Evolutionary conservation across 345 rosid genomes (phyloP).

Genomic region (Salix dunnii): DNA sequence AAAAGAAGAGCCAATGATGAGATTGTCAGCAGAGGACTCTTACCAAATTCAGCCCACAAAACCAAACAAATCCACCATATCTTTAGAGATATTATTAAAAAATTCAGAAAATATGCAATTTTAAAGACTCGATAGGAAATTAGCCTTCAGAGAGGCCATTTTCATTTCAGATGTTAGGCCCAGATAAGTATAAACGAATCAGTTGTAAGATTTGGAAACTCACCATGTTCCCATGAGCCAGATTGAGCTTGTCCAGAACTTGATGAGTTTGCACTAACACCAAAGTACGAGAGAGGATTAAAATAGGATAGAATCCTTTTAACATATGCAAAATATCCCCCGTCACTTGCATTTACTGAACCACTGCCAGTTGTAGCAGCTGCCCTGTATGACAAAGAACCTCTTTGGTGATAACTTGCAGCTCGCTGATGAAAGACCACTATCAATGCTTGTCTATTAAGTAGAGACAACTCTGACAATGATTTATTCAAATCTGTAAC

Average conservation of each 20-base stretch:
- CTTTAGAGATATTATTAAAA: not conserved
- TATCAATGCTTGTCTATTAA: constrained; percentile 77
- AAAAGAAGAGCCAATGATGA: not conserved
- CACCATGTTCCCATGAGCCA: constrained; percentile 45
- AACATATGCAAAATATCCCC: constrained; percentile 59
- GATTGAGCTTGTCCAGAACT: constrained; percentile 41
- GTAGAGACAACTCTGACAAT: constrained; percentile 64
- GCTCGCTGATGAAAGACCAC: constrained; percentile 58
- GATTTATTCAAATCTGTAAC: constrained; percentile 68
- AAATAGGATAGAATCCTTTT: constrained; percentile 55
- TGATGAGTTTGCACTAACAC: constrained; percentile 45
- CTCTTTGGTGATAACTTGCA: constrained; percentile 36
- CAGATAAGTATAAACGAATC: not conserved
- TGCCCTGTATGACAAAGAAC: constrained; percentile 25
- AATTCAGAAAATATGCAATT: not conserved
- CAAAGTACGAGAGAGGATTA: constrained; percentile 78
- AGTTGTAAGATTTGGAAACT: constrained; percentile 16
- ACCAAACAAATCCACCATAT: not conserved
- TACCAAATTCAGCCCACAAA: not conserved
- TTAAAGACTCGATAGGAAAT: not conserved
- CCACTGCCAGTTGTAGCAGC: constrained; percentile 24
- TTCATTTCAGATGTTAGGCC: not conserved
- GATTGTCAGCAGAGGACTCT: not conserved
- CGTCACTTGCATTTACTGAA: constrained; percentile 35
- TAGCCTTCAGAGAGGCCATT: not conserved